A percentile compares a stretch with the other conserved stretches of the same genome.
These are phyloP conservation scores for Didymella sp. DNA, from an alignment of 2,329 filamentous ascomycete genomes.

Conservation along the genomic window DNA sequence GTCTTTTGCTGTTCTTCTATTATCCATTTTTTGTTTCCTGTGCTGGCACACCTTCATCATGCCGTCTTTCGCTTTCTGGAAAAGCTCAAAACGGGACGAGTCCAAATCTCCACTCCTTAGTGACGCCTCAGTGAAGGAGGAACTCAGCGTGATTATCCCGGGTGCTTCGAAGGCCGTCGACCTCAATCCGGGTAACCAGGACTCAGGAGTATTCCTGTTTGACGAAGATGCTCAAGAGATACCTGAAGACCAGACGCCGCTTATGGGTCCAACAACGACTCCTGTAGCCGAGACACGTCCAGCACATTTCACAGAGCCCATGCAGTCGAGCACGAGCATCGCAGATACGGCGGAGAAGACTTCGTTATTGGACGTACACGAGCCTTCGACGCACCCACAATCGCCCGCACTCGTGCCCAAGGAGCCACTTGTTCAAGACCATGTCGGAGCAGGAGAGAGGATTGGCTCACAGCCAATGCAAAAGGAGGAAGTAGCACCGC, in stretches of 20 bases:
- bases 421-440: neutral
- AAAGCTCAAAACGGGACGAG: conserved; percentile 24
- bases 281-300: neutral
- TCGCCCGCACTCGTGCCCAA: conserved; percentile 9
- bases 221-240: conserved; percentile 23
- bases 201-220: conserved; percentile 30
- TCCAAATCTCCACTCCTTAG: conserved; percentile 13
- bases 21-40: conserved; percentile 3
- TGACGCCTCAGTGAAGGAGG: conserved; percentile 9
- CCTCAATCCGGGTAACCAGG: conserved; percentile 25
- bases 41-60: conserved; percentile 18
- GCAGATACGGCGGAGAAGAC: neutral
- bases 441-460: neutral
- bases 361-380: conserved; percentile 4
- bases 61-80: conserved; percentile 37
- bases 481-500: neutral
- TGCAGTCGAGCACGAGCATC: neutral
- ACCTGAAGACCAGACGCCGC: conserved; percentile 5
- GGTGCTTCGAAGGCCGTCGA: conserved; percentile 14
- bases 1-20: conserved; percentile 2
- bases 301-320: neutral
- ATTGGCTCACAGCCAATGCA: neutral
- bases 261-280: neutral
- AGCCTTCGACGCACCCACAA: neutral
- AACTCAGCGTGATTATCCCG: conserved; percentile 1